Evolutionary conservation across 129 eudicot species (phyloP).

Genomic region (Centrapalus pauciflorus): DNA sequence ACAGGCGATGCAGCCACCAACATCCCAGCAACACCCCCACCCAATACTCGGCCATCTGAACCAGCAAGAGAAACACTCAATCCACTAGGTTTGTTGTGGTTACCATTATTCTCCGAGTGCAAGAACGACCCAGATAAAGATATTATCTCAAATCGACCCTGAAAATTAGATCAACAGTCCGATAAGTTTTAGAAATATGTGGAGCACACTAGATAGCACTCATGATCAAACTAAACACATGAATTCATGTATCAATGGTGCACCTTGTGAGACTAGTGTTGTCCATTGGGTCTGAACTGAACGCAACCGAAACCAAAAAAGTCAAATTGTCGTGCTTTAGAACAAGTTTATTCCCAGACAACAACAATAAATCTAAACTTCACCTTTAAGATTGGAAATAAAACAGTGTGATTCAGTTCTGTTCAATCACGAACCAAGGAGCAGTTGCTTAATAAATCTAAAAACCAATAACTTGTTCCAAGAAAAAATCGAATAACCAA

Average conservation of each 20-base stretch:
- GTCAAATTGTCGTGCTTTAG: too few species aligned
- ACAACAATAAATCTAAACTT: too few species aligned
- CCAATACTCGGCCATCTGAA: conserved; percentile 83
- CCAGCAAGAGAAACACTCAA: conserved; percentile 92
- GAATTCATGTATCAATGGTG: background rate
- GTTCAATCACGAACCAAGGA: too few species aligned
- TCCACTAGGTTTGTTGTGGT: conserved; percentile 50
- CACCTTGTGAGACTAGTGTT: background rate
- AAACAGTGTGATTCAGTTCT: too few species aligned
- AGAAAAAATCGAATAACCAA: too few species aligned
- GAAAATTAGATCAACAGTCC: conserved; percentile 21
- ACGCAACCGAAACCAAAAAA: too few species aligned
- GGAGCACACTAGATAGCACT: background rate
- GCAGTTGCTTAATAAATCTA: too few species aligned
- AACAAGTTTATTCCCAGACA: too few species aligned
- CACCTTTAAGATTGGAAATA: background rate
- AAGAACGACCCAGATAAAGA: conserved; percentile 79
- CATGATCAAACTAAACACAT: background rate
- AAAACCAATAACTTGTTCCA: too few species aligned
- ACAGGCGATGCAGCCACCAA: conserved; percentile 79
- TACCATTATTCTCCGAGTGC: conserved; percentile 57
- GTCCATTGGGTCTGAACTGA: background rate
- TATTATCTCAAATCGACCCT: conserved; percentile 94
- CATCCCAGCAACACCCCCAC: conserved; percentile 90
- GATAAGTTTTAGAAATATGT: background rate